These are phyloP conservation scores for Fonsecaea nubica DNA, from an alignment of 2,329 filamentous ascomycete genomes.

Conservation along the genomic window DNA sequence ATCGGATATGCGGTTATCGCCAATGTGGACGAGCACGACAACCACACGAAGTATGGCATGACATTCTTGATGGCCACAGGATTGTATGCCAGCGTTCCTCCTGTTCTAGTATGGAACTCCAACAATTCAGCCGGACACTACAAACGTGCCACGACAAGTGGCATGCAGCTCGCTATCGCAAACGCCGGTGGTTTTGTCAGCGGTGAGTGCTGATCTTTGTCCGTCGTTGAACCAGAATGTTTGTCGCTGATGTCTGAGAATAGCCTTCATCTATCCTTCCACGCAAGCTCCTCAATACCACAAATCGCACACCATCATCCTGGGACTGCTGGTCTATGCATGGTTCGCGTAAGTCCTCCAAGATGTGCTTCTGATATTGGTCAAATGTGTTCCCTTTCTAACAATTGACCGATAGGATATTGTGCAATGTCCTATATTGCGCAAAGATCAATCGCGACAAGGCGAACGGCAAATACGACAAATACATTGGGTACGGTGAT, in stretches of 20 bases:
- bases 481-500: conserved; percentile 64
- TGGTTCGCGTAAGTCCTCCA: conserved; percentile 67
- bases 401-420: conserved; percentile 52
- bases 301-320: conserved; percentile 66
- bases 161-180: conserved; percentile 69
- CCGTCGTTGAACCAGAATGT: not conserved
- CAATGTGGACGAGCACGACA: conserved; percentile 55
- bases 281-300: conserved; percentile 64
- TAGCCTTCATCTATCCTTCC: conserved; percentile 67
- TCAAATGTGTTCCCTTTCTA: conserved; percentile 33
- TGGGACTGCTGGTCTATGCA: conserved; percentile 65
- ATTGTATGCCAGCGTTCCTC: conserved; percentile 68
- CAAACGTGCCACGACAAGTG: conserved; percentile 66
- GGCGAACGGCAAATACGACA: conserved; percentile 62
- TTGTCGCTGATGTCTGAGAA: conserved; percentile 5
- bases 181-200: conserved; percentile 73
- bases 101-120: conserved; percentile 69
- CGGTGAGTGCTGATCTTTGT: conserved; percentile 10
- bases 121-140: conserved; percentile 74
- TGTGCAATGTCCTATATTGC: conserved; percentile 68
- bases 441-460: conserved; percentile 70
- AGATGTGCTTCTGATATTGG: not conserved
- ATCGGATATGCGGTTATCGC: conserved; percentile 70
- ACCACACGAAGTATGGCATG: conserved; percentile 66
- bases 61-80: conserved; percentile 72